Evolutionary conservation across 345 rosid species (phyloP).

Genomic region (Cardamine resedifolia): DNA sequence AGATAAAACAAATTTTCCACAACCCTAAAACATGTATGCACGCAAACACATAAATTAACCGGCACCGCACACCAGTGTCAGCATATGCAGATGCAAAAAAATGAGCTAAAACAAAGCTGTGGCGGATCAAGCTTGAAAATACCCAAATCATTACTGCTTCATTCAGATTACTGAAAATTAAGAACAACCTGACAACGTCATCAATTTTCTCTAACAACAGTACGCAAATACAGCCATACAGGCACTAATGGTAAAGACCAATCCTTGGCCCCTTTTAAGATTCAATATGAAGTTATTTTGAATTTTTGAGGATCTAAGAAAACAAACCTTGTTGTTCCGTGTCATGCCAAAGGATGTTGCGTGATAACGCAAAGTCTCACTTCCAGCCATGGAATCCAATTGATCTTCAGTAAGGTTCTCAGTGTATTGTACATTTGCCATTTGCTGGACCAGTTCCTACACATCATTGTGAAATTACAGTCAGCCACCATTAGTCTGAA

Average conservation of each 20-base stretch:
- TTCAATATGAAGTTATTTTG: background rate
- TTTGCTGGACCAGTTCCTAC: constrained; percentile 97
- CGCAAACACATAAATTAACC: constrained; percentile 12
- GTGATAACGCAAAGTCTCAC: constrained; percentile 95
- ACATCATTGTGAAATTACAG: constrained; percentile 32
- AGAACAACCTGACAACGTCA: constrained; percentile 10
- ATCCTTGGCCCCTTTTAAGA: constrained; percentile 7
- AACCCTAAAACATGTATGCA: constrained; percentile 11
- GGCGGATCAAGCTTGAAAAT: constrained; percentile 13
- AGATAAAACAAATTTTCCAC: background rate
- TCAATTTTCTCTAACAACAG: constrained; percentile 16
- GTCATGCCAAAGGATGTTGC: constrained; percentile 92
- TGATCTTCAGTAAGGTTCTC: constrained; percentile 99
- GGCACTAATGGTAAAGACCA: constrained; percentile 10
- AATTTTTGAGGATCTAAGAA: constrained; percentile 10
- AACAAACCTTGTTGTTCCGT: constrained; percentile 88
- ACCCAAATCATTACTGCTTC: background rate
- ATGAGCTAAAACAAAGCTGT: background rate
- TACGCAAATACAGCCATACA: background rate
- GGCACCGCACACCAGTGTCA: background rate
- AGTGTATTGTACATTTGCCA: constrained; percentile 98
- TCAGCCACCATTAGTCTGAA: constrained; percentile 25
- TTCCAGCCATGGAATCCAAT: constrained; percentile 99
- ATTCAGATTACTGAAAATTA: constrained; percentile 1
- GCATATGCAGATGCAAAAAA: constrained; percentile 9